Conservation (phyloP, 2,329 filamentous ascomycete species). For the Colletotrichum higginsianum region DNA sequence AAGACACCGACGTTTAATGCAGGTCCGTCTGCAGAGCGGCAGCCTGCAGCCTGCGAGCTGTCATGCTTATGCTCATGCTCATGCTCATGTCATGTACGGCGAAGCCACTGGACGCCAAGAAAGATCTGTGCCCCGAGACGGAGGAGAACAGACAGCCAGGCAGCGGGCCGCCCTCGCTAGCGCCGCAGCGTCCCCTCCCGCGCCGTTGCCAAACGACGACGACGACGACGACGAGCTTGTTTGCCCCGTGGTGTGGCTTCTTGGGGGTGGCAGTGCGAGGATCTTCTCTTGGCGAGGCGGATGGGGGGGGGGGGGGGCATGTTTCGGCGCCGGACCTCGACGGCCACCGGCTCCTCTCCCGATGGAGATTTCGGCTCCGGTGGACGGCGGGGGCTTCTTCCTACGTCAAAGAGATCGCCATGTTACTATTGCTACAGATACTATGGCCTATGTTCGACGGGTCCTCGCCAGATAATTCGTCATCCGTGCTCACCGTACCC, state of each 20-base stretch:
- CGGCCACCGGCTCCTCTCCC: too few species aligned
- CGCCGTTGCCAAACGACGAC: background rate
- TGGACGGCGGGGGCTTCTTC: too few species aligned
- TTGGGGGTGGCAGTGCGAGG: too few species aligned
- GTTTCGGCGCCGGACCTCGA: too few species aligned
- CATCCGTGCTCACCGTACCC: background rate
- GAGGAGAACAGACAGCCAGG: background rate
- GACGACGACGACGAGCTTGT: too few species aligned
- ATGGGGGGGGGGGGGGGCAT: too few species aligned
- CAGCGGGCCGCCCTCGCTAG: conserved; percentile 14
- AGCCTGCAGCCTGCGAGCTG: conserved; percentile 1
- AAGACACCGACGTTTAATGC: background rate
- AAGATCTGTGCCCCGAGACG: background rate
- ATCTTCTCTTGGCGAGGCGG: too few species aligned
- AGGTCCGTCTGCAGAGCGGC: too few species aligned
- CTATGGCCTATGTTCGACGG: background rate
- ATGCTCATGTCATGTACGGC: background rate
- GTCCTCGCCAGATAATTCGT: background rate
- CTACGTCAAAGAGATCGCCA: too few species aligned
- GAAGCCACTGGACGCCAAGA: conserved; percentile 10
- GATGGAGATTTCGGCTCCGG: too few species aligned
- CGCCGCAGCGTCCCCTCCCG: background rate
- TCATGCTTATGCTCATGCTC: background rate
- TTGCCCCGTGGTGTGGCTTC: too few species aligned
- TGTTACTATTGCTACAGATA: too few species aligned